Base-by-base conservation (phyloP, 1,284 basidiomycete species). In the Erythrobasidium hasegawianum region DNA sequence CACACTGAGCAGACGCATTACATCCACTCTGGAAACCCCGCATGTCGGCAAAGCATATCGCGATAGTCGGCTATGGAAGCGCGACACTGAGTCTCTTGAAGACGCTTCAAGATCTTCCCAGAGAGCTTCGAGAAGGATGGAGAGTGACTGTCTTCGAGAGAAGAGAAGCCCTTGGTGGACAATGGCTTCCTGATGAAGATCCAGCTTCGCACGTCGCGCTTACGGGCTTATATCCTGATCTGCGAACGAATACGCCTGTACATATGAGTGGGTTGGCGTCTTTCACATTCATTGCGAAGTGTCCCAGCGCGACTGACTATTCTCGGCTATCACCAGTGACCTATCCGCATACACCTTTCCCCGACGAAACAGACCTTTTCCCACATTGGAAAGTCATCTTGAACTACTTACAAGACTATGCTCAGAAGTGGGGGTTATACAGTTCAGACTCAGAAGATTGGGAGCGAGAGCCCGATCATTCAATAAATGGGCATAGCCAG, bases 201-300 rank as follows among this genome's bases (percentile, higher is more conserved):
- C 53, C 53, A 2, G 22, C 38, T 20, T 47, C 53, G 5, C 47
- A 39, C 22, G 52, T 64, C 22, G 40, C 61, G 8, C 52, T 64
- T 39, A 64, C 61, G 9, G 61, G 64, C 16, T 20, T 65, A 22
- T 65, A 65, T 47, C 64, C 64, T 39, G 56, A 65, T 22, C 33
- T 65, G 26, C 64, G 64, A 8, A 59, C 64, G 27, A 65, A 65
- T 39, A 65, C 64, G 29, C 64, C 64, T 11, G 55, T 65, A 11
- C 53, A 65, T 26, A 65, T 65, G 64, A 65, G 52, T 56, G 27
- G 2, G 53, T 56, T 14, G 16, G 11, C 7, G 9, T 24, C 8
- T 24, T 45, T 33, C n/a, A n/a, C n/a, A n/a, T n/a, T n/a, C n/a
- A n/a, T n/a, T n/a, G n/a, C n/a, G n/a, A n/a, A n/a, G n/a, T n/a